Percentiles rank a stretch among this genome's conserved stretches.
These are phyloP conservation scores for Heliamphora pulchella DNA, from an alignment of 179 eudicot genomes.

Conservation along the genomic window DNA sequence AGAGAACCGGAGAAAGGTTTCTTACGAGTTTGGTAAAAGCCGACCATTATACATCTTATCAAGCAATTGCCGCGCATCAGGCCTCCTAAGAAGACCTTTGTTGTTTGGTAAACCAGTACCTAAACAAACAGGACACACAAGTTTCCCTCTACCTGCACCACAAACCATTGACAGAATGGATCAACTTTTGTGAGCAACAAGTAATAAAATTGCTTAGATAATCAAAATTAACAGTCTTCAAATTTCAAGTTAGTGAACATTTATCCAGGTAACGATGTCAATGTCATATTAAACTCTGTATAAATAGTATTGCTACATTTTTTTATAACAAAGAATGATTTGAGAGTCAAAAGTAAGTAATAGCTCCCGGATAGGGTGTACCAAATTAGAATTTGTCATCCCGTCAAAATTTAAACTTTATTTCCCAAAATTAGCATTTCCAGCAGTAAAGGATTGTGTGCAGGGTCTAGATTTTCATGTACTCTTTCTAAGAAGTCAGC, in stretches of 20 bases:
- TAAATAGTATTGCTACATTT: too few relatives aligned
- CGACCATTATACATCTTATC: conserved; percentile 96
- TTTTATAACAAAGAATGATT: too few relatives aligned
- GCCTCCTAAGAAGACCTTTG: conserved; percentile 93
- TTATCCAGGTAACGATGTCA: too few relatives aligned
- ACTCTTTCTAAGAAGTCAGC: too few relatives aligned
- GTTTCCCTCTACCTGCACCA: conserved; percentile 85
- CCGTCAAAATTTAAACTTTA: too few relatives aligned
- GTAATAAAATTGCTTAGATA: background rate
- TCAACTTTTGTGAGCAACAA: background rate
- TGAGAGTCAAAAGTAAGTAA: too few relatives aligned
- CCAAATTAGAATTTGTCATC: too few relatives aligned
- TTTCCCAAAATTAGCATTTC: too few relatives aligned
- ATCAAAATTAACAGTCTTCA: background rate
- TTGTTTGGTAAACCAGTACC: conserved; percentile 97
- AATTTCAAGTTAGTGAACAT: background rate
- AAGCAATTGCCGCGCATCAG: conserved; percentile 68
- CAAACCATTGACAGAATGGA: conserved; percentile 1
- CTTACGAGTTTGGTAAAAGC: conserved; percentile 67
- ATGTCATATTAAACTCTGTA: too few relatives aligned
- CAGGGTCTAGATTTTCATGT: too few relatives aligned
- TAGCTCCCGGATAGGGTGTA: too few relatives aligned
- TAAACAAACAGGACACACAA: conserved; percentile 94
- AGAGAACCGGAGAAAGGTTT: conserved; percentile 18
- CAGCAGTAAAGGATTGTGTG: too few relatives aligned